Evolutionary conservation across 2,329 filamentous ascomycete genomes (phyloP).

Genomic region (Exophiala sp.): DNA sequence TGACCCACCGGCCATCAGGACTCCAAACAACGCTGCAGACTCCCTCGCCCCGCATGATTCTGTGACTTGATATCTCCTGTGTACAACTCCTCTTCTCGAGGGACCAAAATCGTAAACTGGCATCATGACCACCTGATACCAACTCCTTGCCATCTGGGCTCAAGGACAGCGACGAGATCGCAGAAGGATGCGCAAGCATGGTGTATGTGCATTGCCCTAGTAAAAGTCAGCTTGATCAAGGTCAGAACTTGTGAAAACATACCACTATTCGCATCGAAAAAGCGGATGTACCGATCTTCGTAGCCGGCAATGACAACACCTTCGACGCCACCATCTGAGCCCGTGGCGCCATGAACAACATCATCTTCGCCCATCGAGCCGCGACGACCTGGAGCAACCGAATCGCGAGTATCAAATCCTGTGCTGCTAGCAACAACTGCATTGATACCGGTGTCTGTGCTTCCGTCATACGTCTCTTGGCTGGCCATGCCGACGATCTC

Average conservation of each 20-base stretch:
- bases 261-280: constrained; percentile 99
- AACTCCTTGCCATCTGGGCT: constrained; percentile 92
- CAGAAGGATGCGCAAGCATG: constrained; percentile 93
- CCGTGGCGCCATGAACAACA: constrained; percentile 74
- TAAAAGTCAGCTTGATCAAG: constrained; percentile 17
- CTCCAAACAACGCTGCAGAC: constrained; percentile 95
- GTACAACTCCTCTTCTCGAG: constrained; percentile 93
- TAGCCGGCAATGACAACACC: constrained; percentile 95
- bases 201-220: constrained; percentile 97
- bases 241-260: constrained; percentile 31
- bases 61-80: constrained; percentile 89
- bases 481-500: constrained; percentile 91
- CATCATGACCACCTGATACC: constrained; percentile 93
- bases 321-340: constrained; percentile 76
- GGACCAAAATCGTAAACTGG: constrained; percentile 93
- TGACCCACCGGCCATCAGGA: constrained; percentile 88
- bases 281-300: constrained; percentile 91
- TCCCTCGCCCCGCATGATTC: constrained; percentile 92
- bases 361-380: constrained; percentile 70
- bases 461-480: constrained; percentile 87
- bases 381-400: constrained; percentile 59
- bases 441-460: constrained; percentile 78
- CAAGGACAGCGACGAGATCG: constrained; percentile 86
- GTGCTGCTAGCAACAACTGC: constrained; percentile 83
- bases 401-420: constrained; percentile 66